Base-by-base conservation (phyloP, 1,284 basidiomycete genomes). In the Puccinia hordei region DNA sequence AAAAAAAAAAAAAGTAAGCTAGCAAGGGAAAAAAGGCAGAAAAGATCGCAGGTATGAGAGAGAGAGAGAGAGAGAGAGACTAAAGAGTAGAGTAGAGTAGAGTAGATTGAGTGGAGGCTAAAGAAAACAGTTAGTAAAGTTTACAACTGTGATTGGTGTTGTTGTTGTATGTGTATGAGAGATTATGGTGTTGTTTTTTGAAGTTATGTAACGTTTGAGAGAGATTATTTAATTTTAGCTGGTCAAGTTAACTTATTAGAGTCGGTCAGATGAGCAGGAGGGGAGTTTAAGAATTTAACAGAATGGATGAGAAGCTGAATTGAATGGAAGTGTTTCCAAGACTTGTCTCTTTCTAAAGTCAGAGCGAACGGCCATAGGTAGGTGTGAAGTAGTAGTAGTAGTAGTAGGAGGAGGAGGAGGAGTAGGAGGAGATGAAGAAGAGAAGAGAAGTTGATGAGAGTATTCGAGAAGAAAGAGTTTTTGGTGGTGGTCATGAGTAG, bases 291-390 rank as follows among this genome's bases (percentile, higher is more conserved):
- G 66, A 68, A 68, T 49, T 8, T 12, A 46, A 13, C 24, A 24
- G 66, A 68, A 68, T 68, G 24, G 41, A 41, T 68, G 66, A 46
- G 66, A 68, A 68, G 66, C 46, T 49, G 66, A 68, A 44, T 46
- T n/a, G 33, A 27, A 35, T 38, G 33, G n/a, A n/a, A n/a, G n/a
- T n/a, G n/a, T n/a, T n/a, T n/a, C n/a, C n/a, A n/a, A n/a, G n/a
- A n/a, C n/a, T n/a, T n/a, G n/a, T n/a, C n/a, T n/a, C n/a, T n/a
- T n/a, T n/a, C n/a, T n/a, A n/a, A n/a, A n/a, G n/a, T 33, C 8
- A 49, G 46, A 10, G 2, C 17, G 17, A 49, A 27, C 57, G 27
- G 57, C 24, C 57, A 59, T 30, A 59, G 27, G 57, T 27, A 27
- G 57, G 27, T 12, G 24, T 24, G 8, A 2, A 55, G 53, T 13